These are phyloP conservation scores for Excoecaria cochinchinensis DNA, from an alignment of 345 rosid genomes.

Conservation along the genomic window DNA sequence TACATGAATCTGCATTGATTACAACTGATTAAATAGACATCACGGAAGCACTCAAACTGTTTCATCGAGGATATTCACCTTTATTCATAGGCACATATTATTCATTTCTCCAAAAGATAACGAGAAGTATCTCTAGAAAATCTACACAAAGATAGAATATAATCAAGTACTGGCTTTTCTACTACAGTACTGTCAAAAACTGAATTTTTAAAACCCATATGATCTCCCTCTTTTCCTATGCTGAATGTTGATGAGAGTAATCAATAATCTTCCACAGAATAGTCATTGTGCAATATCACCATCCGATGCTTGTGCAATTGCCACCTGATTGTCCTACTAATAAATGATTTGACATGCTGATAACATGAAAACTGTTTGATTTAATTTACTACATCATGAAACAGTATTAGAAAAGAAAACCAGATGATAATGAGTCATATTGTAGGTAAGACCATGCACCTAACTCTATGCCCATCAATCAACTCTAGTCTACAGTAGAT, in stretches of 20 bases:
- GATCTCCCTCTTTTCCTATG: neutral
- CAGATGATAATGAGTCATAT: constrained; percentile 29
- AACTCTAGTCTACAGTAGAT: constrained; percentile 12
- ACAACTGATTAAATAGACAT: constrained; percentile 1
- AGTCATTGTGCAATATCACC: neutral
- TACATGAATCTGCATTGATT: constrained; percentile 73
- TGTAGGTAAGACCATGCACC: constrained; percentile 29
- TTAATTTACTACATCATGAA: constrained; percentile 12
- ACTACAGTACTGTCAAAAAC: neutral
- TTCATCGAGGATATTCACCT: neutral
- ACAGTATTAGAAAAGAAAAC: constrained; percentile 7
- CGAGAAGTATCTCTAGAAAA: neutral
- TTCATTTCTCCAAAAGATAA: neutral
- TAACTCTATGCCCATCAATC: constrained; percentile 22
- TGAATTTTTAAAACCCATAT: neutral
- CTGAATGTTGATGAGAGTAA: neutral
- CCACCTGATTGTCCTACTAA: neutral
- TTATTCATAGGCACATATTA: neutral
- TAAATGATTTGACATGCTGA: neutral
- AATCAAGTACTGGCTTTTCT: neutral
- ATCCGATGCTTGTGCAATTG: neutral
- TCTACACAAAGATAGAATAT: neutral
- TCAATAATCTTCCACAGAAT: neutral
- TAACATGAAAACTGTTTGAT: neutral
- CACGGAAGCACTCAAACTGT: neutral